Evolutionary conservation across 2,329 filamentous ascomycete genomes (phyloP).

Genomic region (Phialophora chinensis): DNA sequence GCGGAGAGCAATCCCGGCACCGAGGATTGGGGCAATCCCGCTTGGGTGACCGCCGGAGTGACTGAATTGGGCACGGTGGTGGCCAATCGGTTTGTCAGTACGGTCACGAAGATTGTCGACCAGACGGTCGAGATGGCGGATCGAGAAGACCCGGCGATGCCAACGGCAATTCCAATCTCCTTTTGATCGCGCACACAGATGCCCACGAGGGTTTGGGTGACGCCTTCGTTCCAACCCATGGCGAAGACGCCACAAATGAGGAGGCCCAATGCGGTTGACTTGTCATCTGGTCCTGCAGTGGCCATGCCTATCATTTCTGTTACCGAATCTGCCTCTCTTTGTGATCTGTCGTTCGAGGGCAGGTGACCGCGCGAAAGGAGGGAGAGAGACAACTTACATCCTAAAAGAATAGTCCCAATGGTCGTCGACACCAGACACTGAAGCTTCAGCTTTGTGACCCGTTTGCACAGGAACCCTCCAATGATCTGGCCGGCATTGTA

Average conservation of each 20-base stretch:
- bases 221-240: constrained; percentile 38
- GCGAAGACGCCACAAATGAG: constrained; percentile 2
- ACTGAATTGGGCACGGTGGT: constrained; percentile 7
- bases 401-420: constrained; percentile 1
- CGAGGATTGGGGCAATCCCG: constrained; percentile 47
- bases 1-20: constrained; percentile 45
- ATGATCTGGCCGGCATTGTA: constrained; percentile 5
- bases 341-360: background rate
- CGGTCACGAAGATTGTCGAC: constrained; percentile 37
- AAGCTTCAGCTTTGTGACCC: background rate
- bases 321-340: background rate
- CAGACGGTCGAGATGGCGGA: constrained; percentile 35
- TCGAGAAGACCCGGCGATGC: constrained; percentile 36
- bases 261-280: background rate
- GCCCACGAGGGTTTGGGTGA: constrained; percentile 35
- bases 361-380: too few relatives aligned
- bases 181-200: constrained; percentile 36
- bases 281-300: constrained; percentile 2
- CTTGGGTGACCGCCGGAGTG: constrained; percentile 43
- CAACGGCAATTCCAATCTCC: constrained; percentile 40
- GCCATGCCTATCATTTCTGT: background rate
- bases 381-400: background rate
- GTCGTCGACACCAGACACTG: background rate
- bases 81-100: constrained; percentile 34
- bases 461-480: constrained; percentile 6